These are phyloP conservation scores for Boletellus sp. DNA, from an alignment of 768 basidiomycete species.

Conservation along the genomic window DNA sequence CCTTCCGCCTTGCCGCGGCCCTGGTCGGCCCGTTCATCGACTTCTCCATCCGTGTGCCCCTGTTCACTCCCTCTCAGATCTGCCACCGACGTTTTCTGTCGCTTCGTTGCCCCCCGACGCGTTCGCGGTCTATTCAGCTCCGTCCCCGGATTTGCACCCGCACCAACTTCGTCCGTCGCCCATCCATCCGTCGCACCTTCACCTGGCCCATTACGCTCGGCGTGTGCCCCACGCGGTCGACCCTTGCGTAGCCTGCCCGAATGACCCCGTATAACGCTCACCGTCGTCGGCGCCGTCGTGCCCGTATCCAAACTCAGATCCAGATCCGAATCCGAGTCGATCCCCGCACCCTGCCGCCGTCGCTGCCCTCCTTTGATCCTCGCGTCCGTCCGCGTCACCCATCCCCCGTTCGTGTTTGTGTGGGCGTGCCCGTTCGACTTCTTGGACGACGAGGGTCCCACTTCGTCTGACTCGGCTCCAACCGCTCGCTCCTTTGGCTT, in stretches of 20 bases:
- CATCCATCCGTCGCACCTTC: background rate
- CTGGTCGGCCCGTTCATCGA: conserved; percentile 1
- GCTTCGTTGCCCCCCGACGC: conserved; percentile 5
- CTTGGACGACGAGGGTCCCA: background rate
- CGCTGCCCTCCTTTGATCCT: conserved; percentile 7
- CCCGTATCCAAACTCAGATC: too few relatives aligned
- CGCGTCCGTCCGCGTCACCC: conserved; percentile 31
- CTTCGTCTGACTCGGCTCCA: conserved; percentile 12
- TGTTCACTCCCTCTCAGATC: conserved; percentile 25
- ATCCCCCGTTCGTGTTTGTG: conserved; percentile 4
- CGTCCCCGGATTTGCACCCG: background rate
- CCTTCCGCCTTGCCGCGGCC: background rate
- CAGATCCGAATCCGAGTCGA: conserved; percentile 19
- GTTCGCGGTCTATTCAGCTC: background rate
- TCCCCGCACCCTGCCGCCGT: background rate
- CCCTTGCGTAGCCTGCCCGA: conserved; percentile 18
- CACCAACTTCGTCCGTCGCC: background rate
- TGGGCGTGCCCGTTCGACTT: background rate
- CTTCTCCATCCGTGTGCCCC: conserved; percentile 29
- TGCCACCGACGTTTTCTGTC: conserved; percentile 20
- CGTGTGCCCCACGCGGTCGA: conserved; percentile 1
- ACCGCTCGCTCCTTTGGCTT: conserved; percentile 15
- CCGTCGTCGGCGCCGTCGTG: background rate
- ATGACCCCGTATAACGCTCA: background rate
- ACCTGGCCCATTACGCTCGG: background rate